Evolutionary conservation across 1,284 basidiomycete species (phyloP).

Genomic region (Boletus semigastroideus): DNA sequence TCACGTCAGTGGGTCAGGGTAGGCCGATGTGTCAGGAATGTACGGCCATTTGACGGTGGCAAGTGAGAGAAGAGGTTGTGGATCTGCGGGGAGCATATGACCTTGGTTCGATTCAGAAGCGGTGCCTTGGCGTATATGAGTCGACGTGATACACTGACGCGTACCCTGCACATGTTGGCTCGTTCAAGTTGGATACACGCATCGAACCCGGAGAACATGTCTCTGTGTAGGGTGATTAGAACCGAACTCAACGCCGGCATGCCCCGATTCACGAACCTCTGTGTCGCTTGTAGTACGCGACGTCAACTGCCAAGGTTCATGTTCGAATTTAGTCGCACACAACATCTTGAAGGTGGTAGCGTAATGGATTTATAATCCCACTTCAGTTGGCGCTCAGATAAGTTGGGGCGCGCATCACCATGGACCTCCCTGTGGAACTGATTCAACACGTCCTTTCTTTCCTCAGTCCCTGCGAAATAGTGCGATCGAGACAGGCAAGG

Average conservation of each 20-base stretch:
- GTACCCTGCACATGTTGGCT: neutral
- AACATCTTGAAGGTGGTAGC: too few species aligned
- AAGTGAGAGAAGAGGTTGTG: conserved; percentile 49
- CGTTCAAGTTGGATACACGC: neutral
- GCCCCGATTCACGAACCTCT: neutral
- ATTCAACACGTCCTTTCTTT: neutral
- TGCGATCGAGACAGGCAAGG: neutral
- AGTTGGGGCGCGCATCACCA: neutral
- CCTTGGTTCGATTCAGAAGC: too few species aligned
- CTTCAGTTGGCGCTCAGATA: too few species aligned
- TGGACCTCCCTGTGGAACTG: neutral
- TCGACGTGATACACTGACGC: neutral
- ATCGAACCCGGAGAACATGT: neutral
- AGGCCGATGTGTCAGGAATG: conserved; percentile 70
- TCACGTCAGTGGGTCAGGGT: conserved; percentile 72
- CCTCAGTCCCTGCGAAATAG: neutral
- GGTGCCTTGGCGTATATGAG: too few species aligned
- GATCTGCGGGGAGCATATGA: conserved; percentile 17
- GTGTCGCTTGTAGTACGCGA: conserved; percentile 3
- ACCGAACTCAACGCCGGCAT: neutral
- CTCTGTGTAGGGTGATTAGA: neutral
- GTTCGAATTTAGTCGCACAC: too few species aligned
- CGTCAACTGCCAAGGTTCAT: neutral
- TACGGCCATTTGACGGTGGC: conserved; percentile 78
- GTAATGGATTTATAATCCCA: too few species aligned